These are phyloP conservation scores for Puccinia polysora DNA, from an alignment of 1,284 basidiomycete species.

Conservation along the genomic window DNA sequence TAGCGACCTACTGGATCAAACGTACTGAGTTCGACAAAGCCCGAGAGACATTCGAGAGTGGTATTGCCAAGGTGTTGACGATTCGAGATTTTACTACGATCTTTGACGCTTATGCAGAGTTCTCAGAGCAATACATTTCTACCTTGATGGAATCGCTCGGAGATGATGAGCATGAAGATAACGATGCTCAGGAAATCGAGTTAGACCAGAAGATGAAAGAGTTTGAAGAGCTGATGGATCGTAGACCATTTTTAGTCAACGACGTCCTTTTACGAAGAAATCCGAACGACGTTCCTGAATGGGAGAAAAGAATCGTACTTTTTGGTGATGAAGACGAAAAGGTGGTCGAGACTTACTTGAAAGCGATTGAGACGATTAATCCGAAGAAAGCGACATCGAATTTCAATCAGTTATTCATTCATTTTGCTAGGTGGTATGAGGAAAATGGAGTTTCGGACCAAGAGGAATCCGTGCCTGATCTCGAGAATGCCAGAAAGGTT, in stretches of 20 bases:
- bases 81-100: constrained; percentile 97
- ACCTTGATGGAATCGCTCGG: constrained; percentile 83
- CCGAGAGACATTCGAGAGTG: constrained; percentile 79
- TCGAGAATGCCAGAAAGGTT: constrained; percentile 82
- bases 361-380: constrained; percentile 79
- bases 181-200: constrained; percentile 73
- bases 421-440: constrained; percentile 97
- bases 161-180: constrained; percentile 70
- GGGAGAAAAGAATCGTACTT: constrained; percentile 95
- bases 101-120: constrained; percentile 94
- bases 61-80: constrained; percentile 77
- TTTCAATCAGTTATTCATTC: constrained; percentile 82
- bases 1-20: constrained; percentile 98
- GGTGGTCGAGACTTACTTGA: constrained; percentile 84
- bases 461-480: constrained; percentile 58
- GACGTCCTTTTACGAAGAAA: constrained; percentile 90
- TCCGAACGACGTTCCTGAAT: constrained; percentile 96
- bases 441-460: constrained; percentile 68
- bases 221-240: constrained; percentile 91
- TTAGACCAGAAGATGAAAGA: constrained; percentile 84
- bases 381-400: constrained; percentile 89
- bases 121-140: constrained; percentile 82
- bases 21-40: constrained; percentile 86
- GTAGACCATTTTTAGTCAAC: constrained; percentile 91
- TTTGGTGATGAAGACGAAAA: constrained; percentile 90